Evolutionary conservation across 306 rosid species (phyloP).

Genomic region (Purshia tridentata): DNA sequence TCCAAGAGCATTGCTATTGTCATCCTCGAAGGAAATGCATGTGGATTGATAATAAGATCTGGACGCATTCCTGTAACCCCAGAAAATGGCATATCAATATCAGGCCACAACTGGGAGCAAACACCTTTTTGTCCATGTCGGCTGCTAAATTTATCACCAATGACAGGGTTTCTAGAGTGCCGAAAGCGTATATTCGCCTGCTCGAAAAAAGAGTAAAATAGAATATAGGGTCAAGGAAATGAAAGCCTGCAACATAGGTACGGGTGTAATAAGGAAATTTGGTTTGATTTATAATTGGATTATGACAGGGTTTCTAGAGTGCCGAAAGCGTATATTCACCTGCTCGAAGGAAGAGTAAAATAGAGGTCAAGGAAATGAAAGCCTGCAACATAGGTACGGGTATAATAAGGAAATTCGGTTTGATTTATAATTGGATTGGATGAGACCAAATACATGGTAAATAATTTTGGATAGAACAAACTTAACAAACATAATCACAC

Average conservation of each 20-base stretch:
- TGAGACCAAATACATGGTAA: neutral
- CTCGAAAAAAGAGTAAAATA: constrained; percentile 8
- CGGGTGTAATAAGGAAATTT: no score
- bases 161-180: constrained; percentile 84
- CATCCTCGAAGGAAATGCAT: constrained; percentile 99
- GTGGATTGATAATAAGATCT: constrained; percentile 96
- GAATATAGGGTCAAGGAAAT: no score
- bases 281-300: no score
- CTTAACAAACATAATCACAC: neutral
- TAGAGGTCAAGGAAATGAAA: no score
- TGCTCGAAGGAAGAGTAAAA: no score
- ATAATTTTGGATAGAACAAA: neutral
- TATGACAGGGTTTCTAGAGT: no score
- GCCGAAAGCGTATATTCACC: no score
- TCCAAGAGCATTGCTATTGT: constrained; percentile 98
- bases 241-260: no score
- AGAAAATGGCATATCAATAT: constrained; percentile 96
- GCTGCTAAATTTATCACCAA: constrained; percentile 99
- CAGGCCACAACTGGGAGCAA: constrained; percentile 99
- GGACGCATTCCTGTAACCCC: constrained; percentile 96
- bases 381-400: no score
- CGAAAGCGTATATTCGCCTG: constrained; percentile 92
- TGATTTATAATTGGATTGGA: no score
- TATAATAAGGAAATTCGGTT: no score
- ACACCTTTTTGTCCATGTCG: constrained; percentile 99